These are phyloP conservation scores for Meyerozyma carpophila DNA, from an alignment of 1,139 yeast genomes.

Conservation along the genomic window DNA sequence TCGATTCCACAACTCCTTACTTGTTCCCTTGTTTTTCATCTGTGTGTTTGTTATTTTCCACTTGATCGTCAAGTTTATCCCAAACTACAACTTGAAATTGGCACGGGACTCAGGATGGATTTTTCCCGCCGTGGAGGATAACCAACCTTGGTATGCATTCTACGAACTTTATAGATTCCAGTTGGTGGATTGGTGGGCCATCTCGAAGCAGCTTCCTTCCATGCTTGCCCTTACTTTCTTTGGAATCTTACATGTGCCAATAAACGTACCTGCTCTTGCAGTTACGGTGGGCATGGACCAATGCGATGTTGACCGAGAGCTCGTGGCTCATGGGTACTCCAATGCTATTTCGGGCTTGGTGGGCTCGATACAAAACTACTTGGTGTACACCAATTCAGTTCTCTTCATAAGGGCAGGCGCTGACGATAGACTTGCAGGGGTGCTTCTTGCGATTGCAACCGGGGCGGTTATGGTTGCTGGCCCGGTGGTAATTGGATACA, in stretches of 20 bases:
- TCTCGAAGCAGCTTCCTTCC: slow-evolving; percentile 72
- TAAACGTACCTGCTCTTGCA: slow-evolving; percentile 94
- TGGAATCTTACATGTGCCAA: slow-evolving; percentile 94
- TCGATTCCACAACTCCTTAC: slow-evolving; percentile 61
- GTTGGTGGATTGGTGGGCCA: slow-evolving; percentile 67
- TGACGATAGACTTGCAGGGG: slow-evolving; percentile 81
- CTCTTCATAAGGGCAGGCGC: slow-evolving; percentile 93
- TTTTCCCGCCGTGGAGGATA: slow-evolving; percentile 59
- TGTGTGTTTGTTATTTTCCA: slow-evolving; percentile 67
- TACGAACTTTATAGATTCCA: slow-evolving; percentile 67
- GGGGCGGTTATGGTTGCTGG: slow-evolving; percentile 78
- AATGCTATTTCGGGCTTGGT: slow-evolving; percentile 76
- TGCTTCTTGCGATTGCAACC: slow-evolving; percentile 79
- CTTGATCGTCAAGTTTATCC: slow-evolving; percentile 55
- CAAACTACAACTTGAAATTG: slow-evolving; percentile 53
- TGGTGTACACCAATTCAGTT: slow-evolving; percentile 91
- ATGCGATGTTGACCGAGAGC: slow-evolving; percentile 85
- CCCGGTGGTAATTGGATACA: slow-evolving; percentile 86
- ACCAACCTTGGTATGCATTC: slow-evolving; percentile 86
- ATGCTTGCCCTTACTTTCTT: slow-evolving; percentile 95
- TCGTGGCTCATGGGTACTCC: slow-evolving; percentile 94
- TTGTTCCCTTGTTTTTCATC: slow-evolving; percentile 80
- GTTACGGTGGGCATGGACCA: slow-evolving; percentile 84
- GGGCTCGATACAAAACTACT: slow-evolving; percentile 89
- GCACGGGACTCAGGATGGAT: slow-evolving; percentile 83